These are phyloP conservation scores for Auriscalpium microsporum DNA, from an alignment of 768 basidiomycete genomes.

Conservation along the genomic window DNA sequence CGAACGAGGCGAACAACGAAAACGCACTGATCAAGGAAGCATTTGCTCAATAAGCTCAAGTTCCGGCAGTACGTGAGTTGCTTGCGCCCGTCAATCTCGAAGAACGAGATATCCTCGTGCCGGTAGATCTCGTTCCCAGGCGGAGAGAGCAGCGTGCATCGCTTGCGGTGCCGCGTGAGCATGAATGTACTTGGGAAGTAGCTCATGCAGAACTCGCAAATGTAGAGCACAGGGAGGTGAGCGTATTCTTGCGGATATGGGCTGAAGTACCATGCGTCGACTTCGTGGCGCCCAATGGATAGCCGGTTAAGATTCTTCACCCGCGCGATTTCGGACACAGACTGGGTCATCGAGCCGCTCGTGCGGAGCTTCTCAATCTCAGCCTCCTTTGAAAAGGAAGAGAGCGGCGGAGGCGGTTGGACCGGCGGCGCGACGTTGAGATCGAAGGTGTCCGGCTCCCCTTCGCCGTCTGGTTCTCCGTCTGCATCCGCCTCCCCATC, in stretches of 20 bases:
- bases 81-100: conserved; percentile 95
- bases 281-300: conserved; percentile 93
- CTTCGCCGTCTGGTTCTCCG: conserved; percentile 56
- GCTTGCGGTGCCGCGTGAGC: conserved; percentile 83
- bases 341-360: conserved; percentile 98
- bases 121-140: conserved; percentile 99
- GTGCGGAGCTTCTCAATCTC: conserved; percentile 98
- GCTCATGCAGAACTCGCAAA: conserved; percentile 97
- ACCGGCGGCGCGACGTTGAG: conserved; percentile 43
- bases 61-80: conserved; percentile 97
- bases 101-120: conserved; percentile 93
- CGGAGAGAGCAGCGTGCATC: conserved; percentile 88
- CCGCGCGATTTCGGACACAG: conserved; percentile 92
- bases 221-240: conserved; percentile 87
- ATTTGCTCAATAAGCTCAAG: conserved; percentile 92
- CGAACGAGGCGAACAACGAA: not conserved
- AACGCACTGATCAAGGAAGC: conserved; percentile 94
- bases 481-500: conserved; percentile 46
- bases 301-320: conserved; percentile 97
- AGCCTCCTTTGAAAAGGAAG: conserved; percentile 89
- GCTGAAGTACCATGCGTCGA: conserved; percentile 99
- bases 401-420: conserved; percentile 41
- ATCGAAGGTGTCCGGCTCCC: conserved; percentile 37
- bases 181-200: conserved; percentile 89
- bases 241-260: conserved; percentile 99